Base-by-base conservation (phyloP, 2,329 filamentous ascomycete genomes). In the Plenodomus tracheiphilus region DNA sequence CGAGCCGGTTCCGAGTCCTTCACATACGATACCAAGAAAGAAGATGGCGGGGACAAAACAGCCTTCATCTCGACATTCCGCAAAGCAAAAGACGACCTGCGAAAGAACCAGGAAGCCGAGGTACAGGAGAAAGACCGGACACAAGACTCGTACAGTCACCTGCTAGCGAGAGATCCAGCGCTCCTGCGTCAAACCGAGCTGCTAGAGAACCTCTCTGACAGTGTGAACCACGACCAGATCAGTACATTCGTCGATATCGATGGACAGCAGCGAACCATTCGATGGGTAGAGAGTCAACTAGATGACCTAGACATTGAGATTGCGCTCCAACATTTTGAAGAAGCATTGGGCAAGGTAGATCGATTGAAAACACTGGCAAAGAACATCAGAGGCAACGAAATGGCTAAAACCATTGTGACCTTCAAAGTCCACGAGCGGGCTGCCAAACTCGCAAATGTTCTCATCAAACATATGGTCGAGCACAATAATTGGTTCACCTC, bases 301-400 rank as follows among this genome's bases (percentile, higher is more conserved):
- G 94, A 99, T 67, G 91, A 96, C 66, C 83, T 99, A 5, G 94
- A 99, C 66, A 97, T 97, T 62, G 88, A 96, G 62, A 92, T 99
- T 64, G 93, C 94, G 0, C 80, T 97, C 42, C 93, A 97, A 69
- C 83, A 84, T 36, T 94, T 96, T 58, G 91, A 97, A 62, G 83
- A 86, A 17, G 89, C 94, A 0, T 94, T 97, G 0, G 80, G 81
- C 4, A 84, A 87, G 22, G 88, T 97, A 1, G 94, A 97, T 72
- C 91, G 89, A 65, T 80, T 99, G 34, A 88, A 92, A 61, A 83
- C 82, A 38, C 79, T 97, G 19, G 88, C 89, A 1, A 85, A 87
- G 53, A 85, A 87, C 1, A 81, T 97, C 30, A 93, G 92, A 73
- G 89, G 87, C 65, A 97, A 97, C 63, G 79, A 81, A 2, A 85